Base-by-base conservation (phyloP, 2,329 filamentous ascomycete species). In the Aspergillus sclerotialis region DNA sequence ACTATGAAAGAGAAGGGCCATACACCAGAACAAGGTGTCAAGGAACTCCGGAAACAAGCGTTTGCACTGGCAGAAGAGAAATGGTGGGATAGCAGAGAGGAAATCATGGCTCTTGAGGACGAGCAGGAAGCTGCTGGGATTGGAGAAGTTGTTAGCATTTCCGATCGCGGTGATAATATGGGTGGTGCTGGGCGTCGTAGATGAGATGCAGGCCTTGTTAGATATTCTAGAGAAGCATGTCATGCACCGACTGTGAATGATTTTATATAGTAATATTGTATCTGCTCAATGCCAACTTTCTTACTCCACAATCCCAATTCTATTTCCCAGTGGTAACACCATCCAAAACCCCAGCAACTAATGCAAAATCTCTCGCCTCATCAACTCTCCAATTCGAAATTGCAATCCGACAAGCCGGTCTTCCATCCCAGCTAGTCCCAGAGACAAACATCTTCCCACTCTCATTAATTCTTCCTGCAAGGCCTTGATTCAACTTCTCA, bases 31-130 rank as follows among this genome's bases (percentile, higher is more conserved):
- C 73, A 86, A 44, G 72, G 78, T 0, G 69, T 93, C 53, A 98
- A 98, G 69, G 92, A 96, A 67, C 80, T 96, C 52, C 88, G 94
- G 60, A 83, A 89, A 52, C 80, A 79, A 56, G 92, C 88, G 1
- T 98, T 95, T 58, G 82, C 87, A 55, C 73, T 87, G 44, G 89
- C 89, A 26, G 92, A 98, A 63, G 84, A 89, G 65, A 94, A 94
- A 61, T 98, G 92, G 92, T 98, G 92, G 92, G 92, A 95, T 69
- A 88, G 83, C 56, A 76, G 92, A 50, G 92, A 98, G 67, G 90
- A 96, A 65, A 84, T 98, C 46, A 83, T 81, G 35, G 83, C 79
- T 5, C 63, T 96, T 53, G 92, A 98, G 64, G 90, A 95, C 63
- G 90, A 95, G 67, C 88, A 96, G 67, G 90, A 95, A 63, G 89